Evolutionary conservation across 2,329 filamentous ascomycete species (phyloP).

Genomic region (Colletotrichum noveboracense): DNA sequence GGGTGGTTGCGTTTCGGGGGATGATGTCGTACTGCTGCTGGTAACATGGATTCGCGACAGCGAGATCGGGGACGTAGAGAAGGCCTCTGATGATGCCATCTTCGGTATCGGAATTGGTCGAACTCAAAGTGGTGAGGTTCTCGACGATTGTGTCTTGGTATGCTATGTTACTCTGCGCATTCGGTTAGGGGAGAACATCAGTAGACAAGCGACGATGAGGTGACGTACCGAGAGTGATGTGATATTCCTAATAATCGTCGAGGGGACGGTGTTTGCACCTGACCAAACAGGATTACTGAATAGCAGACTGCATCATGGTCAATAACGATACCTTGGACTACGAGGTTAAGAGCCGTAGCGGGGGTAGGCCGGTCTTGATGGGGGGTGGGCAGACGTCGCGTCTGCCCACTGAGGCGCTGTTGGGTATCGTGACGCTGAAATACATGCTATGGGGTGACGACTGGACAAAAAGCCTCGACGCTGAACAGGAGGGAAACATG

Average conservation of each 20-base stretch:
- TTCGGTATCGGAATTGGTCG: constrained; percentile 63
- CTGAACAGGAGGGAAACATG: constrained; percentile 5
- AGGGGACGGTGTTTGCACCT: constrained; percentile 53
- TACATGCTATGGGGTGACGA: neutral
- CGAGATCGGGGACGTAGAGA: constrained; percentile 82
- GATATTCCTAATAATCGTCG: constrained; percentile 61
- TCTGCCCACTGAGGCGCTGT: constrained; percentile 7
- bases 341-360: constrained; percentile 2
- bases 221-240: constrained; percentile 59
- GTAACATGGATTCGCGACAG: constrained; percentile 63
- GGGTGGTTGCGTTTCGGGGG: constrained; percentile 76
- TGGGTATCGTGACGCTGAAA: neutral
- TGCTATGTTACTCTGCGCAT: constrained; percentile 42
- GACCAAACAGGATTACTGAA: constrained; percentile 65
- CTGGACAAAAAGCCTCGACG: neutral
- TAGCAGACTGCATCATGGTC: constrained; percentile 49
- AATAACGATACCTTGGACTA: neutral
- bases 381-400: neutral
- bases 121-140: constrained; percentile 79
- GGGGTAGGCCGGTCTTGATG: neutral
- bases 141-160: constrained; percentile 55
- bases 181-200: constrained; percentile 18
- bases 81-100: constrained; percentile 75
- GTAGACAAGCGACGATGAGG: neutral
- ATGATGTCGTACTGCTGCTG: constrained; percentile 69